Conservation (phyloP, 306 rosid genomes). For the Hylodesmum podocarpum region DNA sequence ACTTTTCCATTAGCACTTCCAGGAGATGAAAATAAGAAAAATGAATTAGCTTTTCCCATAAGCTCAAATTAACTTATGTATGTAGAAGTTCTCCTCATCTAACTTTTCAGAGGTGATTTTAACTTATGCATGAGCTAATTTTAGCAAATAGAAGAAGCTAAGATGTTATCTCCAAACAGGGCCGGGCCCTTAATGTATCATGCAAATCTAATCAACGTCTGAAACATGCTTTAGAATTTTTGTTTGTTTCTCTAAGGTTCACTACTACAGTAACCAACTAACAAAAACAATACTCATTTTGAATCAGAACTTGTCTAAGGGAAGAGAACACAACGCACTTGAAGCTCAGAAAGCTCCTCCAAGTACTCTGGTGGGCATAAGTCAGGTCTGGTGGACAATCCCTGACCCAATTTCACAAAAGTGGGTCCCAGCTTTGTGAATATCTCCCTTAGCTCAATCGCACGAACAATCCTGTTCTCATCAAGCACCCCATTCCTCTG, state of each 20-base stretch:
- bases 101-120: neutral
- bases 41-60: too few relatives aligned
- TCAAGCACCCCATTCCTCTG: slow-evolving; percentile 61
- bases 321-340: slow-evolving; percentile 43
- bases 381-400: slow-evolving; percentile 89
- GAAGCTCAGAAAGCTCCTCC: slow-evolving; percentile 90
- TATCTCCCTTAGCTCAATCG: slow-evolving; percentile 56
- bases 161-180: neutral
- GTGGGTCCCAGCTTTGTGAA: slow-evolving; percentile 84
- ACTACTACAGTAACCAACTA: neutral
- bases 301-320: neutral
- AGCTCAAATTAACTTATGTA: too few relatives aligned
- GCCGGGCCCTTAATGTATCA: neutral
- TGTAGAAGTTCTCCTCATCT: neutral
- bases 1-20: too few relatives aligned
- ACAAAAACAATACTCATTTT: neutral
- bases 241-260: neutral
- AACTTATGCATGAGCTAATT: neutral
- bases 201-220: neutral
- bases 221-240: neutral
- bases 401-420: slow-evolving; percentile 88
- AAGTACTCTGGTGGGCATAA: slow-evolving; percentile 84
- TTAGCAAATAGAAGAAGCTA: neutral
- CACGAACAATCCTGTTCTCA: slow-evolving; percentile 60
- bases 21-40: too few relatives aligned